A percentile compares a stretch with the other conserved stretches of the same genome.
Conservation (phyloP, 1,139 yeast genomes). For the Schizosaccharomyces versatilis region DNA sequence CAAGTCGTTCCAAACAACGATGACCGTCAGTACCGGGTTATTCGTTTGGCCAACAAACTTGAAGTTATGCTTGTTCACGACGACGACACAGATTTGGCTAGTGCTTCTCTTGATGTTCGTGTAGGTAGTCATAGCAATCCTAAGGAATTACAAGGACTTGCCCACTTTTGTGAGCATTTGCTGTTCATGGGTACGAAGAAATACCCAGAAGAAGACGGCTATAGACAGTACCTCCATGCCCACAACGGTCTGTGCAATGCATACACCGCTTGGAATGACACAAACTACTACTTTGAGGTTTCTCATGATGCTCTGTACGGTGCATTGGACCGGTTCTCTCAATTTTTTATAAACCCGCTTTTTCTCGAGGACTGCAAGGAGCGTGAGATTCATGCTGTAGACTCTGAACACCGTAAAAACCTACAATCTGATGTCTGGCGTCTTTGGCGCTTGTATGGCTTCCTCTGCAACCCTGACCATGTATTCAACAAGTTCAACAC, state of each 20-base stretch:
- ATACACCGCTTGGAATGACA: constrained; percentile 69
- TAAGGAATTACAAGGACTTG: constrained; percentile 54
- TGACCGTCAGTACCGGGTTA: constrained; percentile 29
- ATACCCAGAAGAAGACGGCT: constrained; percentile 80
- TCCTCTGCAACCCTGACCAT: constrained; percentile 45
- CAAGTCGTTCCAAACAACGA: constrained; percentile 5
- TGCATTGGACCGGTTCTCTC: constrained; percentile 79
- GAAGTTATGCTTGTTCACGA: constrained; percentile 64
- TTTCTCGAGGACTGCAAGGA: constrained; percentile 67
- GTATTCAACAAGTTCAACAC: constrained; percentile 55
- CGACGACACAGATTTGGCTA: constrained; percentile 68
- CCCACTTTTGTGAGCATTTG: constrained; percentile 91
- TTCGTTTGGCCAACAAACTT: constrained; percentile 44
- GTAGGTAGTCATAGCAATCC: constrained; percentile 81
- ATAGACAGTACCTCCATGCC: constrained; percentile 50
- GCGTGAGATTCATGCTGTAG: constrained; percentile 83
- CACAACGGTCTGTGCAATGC: constrained; percentile 58
- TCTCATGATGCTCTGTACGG: constrained; percentile 57
- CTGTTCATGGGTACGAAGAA: constrained; percentile 91
- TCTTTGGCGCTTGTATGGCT: constrained; percentile 59
- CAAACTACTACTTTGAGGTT: constrained; percentile 77
- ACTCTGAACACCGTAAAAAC: constrained; percentile 85
- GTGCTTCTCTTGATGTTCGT: constrained; percentile 80
- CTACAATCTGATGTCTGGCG: constrained; percentile 82
- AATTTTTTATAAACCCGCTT: constrained; percentile 70